Percentiles rank a stretch among this genome's conserved stretches.
Conservation (phyloP, 2,329 filamentous ascomycete genomes). For the Cercospora citrullina region DNA sequence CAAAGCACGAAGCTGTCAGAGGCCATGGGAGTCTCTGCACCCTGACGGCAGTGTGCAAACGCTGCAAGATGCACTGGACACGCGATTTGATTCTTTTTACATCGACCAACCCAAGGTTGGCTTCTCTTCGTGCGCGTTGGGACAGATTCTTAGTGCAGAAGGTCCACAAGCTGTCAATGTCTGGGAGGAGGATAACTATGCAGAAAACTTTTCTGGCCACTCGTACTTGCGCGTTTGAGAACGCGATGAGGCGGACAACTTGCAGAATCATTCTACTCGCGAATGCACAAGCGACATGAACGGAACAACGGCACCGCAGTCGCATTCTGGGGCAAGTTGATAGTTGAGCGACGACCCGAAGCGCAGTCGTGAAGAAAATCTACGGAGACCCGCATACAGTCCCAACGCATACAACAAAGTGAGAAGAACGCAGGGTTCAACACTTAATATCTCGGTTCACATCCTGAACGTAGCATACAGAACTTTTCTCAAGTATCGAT, state of each 20-base stretch:
- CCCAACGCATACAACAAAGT: neutral
- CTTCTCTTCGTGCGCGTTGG: constrained; percentile 56
- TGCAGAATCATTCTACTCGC: constrained; percentile 4
- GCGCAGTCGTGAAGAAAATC: neutral
- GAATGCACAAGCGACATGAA: neutral
- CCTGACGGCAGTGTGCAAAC: constrained; percentile 32
- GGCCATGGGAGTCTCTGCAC: constrained; percentile 39
- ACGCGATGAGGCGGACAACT: constrained; percentile 8
- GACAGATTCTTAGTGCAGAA: constrained; percentile 59
- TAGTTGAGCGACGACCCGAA: neutral
- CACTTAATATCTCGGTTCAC: neutral
- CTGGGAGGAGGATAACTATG: constrained; percentile 19
- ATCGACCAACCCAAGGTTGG: constrained; percentile 46
- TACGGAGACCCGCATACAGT: neutral
- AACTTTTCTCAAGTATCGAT: neutral
- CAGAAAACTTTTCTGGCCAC: neutral
- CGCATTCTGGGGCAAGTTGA: neutral
- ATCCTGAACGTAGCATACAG: neutral
- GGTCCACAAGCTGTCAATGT: constrained; percentile 45
- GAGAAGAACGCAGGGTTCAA: neutral
- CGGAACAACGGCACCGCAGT: neutral
- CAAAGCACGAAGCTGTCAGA: constrained; percentile 33
- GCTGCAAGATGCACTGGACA: constrained; percentile 33
- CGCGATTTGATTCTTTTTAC: constrained; percentile 38
- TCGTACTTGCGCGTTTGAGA: neutral